phyloP scores from a whole-genome alignment of 2,329 filamentous ascomycete genomes.

The Boeremia lycopersici region DNA sequence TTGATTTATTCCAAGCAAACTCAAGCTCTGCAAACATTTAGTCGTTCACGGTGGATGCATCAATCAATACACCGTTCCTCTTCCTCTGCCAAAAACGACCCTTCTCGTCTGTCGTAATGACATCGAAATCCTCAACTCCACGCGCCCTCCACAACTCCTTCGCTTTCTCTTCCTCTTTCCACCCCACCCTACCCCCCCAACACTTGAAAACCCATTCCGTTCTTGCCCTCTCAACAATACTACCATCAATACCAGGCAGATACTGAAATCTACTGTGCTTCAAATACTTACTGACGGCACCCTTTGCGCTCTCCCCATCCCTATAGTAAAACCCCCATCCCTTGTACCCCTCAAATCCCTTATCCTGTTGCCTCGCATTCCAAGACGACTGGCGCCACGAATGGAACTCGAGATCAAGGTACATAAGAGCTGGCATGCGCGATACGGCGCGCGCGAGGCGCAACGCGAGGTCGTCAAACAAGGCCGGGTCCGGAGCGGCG shows the following conservation, averaged over 20 bases:
- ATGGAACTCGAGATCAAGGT: slow-evolving; percentile 5
- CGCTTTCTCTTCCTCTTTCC: slow-evolving; percentile 4
- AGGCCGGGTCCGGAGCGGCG: slow-evolving; percentile 1
- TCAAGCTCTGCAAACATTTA: too few species aligned
- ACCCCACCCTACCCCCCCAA: slow-evolving; percentile 8
- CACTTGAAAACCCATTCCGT: slow-evolving; percentile 9
- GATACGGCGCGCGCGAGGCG: slow-evolving; percentile 2
- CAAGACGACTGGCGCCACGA: slow-evolving; percentile 2
- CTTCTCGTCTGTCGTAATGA: slow-evolving; percentile 6
- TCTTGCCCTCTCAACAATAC: slow-evolving; percentile 6
- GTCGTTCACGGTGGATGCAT: slow-evolving; percentile 5
- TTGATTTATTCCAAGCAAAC: too few species aligned
- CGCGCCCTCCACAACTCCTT: slow-evolving; percentile 8
- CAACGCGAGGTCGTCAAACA: slow-evolving; percentile 3
- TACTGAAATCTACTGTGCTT: slow-evolving; percentile 6
- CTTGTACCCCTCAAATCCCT: slow-evolving; percentile 10
- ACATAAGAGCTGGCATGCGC: slow-evolving; percentile 3
- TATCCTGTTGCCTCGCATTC: slow-evolving; percentile 6
- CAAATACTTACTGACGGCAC: slow-evolving; percentile 4
- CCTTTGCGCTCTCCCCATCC: slow-evolving; percentile 8
- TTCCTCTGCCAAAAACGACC: slow-evolving; percentile 4
- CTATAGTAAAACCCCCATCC: slow-evolving; percentile 5
- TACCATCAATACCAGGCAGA: slow-evolving; percentile 5
- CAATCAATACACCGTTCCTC: slow-evolving; percentile 8
- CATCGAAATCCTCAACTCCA: slow-evolving; percentile 4